Evolutionary conservation across 345 rosid species (phyloP), one percentile per base, ranked within the genome.

Genomic region (Raphanus sativus): DNA sequence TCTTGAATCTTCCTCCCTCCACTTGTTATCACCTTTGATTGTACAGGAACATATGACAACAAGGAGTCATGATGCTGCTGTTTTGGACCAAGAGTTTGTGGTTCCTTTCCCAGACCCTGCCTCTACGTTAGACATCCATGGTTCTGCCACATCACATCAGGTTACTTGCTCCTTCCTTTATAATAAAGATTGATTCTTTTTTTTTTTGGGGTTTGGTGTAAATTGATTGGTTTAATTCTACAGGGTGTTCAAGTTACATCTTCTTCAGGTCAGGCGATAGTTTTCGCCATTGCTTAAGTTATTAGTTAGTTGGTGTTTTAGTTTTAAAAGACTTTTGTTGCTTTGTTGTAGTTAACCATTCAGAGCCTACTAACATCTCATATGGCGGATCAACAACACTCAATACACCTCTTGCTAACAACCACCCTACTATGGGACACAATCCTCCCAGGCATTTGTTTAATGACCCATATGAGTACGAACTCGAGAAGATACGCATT

Each of bases 401-500:
- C 32, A 63, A 33, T 40, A 9, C 55, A 50, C 2, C 55, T 50
- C 55, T 50, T 50, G 21, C 55, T 45, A 45, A 48, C 55, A 76
- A 61, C 45, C 48, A 61, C 45, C 48, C 56, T 50, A 48, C 42
- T 69, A 50, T 26, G 75, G 45, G 70, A 52, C 71, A 55, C n/a
- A 58, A 13, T 48, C 55, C 12, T 42, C 69, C 26, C 24, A 30
- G 1, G 6, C 67, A 4, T 26, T 33, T 58, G 9, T 67, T 67
- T 12, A 26, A 0, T 50, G 48, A 38, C 17, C 73, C 72, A 13
- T 79, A 16, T 52, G 69, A 73, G 25, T 38, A 52, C 32, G 70
- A 79, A 55, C 34, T 79, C 6, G 82, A 67, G 52, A 67, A 52
- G 78, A 62, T 78, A 29, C 67, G 32, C n/a, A 50, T 11, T 17